These are phyloP conservation scores for Vitis rotundifolia DNA, from an alignment of 164 flowering plant species.

Conservation along the genomic window DNA sequence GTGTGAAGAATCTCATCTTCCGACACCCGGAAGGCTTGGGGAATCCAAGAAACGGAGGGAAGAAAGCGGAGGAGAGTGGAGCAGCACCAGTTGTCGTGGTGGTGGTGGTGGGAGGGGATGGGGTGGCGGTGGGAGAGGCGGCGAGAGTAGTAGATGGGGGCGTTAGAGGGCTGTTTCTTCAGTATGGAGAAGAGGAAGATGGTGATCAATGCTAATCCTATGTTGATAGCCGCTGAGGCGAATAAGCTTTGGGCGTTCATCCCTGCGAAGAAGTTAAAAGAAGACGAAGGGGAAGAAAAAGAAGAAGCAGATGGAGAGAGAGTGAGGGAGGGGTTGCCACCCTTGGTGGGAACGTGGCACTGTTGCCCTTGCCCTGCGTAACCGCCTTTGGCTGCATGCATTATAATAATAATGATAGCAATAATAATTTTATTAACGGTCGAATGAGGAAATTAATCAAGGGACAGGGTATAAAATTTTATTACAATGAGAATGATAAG, in stretches of 20 bases:
- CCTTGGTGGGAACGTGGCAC: constrained; percentile 16
- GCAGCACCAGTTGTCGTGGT: too few species aligned
- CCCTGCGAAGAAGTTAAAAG: not conserved
- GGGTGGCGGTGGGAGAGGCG: constrained; percentile 29
- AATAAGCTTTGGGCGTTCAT: constrained; percentile 41
- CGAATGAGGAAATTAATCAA: too few species aligned
- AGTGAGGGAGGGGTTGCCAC: not conserved
- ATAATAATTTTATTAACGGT: too few species aligned
- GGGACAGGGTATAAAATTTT: too few species aligned
- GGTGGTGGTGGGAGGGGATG: constrained; percentile 1
- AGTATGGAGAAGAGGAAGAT: constrained; percentile 48
- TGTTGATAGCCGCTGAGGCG: constrained; percentile 55
- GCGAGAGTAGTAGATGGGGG: constrained; percentile 53
- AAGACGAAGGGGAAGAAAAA: not conserved
- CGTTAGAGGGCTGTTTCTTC: constrained; percentile 50
- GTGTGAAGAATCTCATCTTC: constrained; percentile 41
- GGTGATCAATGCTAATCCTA: constrained; percentile 38
- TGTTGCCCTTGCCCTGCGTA: not conserved
- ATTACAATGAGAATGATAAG: too few species aligned
- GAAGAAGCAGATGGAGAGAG: constrained; percentile 2
- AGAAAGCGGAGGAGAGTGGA: constrained; percentile 30
- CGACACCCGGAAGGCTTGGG: constrained; percentile 44
- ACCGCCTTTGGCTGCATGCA: not conserved
- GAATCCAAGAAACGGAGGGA: constrained; percentile 48
- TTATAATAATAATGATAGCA: too few species aligned